Conservation (phyloP, 2,329 filamentous ascomycete species). For the Cladophialophora yegresii region DNA sequence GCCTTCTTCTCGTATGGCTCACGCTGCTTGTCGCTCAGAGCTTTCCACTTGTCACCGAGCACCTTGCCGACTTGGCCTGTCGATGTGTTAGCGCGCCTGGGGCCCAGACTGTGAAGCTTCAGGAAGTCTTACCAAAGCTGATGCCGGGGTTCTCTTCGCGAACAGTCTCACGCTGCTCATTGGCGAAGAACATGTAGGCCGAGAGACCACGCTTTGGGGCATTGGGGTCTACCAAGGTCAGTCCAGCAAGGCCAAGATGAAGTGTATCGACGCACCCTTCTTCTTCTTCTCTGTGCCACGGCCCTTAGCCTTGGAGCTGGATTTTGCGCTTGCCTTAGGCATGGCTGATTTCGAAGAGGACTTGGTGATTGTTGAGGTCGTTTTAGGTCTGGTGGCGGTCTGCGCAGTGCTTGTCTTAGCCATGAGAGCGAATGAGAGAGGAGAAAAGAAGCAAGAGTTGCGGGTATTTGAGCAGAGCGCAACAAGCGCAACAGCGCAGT, state of each 20-base stretch:
- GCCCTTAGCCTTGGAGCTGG: conserved; percentile 59
- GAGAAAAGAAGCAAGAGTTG: not conserved
- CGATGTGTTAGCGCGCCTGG: conserved; percentile 1
- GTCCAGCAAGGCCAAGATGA: conserved; percentile 9
- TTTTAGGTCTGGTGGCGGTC: conserved; percentile 5
- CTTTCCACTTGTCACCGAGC: conserved; percentile 99
- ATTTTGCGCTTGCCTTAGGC: conserved; percentile 66
- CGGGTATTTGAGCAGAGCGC: not conserved
- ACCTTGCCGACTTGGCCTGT: conserved; percentile 93
- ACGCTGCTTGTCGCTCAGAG: conserved; percentile 87
- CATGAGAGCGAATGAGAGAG: conserved; percentile 3
- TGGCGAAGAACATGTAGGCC: conserved; percentile 99
- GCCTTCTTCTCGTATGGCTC: conserved; percentile 96
- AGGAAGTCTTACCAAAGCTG: conserved; percentile 71
- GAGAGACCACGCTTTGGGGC: conserved; percentile 99
- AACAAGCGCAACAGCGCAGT: not conserved
- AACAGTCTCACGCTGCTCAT: conserved; percentile 97
- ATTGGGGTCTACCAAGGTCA: conserved; percentile 71
- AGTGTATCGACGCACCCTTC: conserved; percentile 61
- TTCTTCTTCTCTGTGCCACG: conserved; percentile 66
- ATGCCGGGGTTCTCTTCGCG: conserved; percentile 98
- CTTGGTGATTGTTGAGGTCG: conserved; percentile 5
- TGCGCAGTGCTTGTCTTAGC: conserved; percentile 14
- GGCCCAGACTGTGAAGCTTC: not conserved
- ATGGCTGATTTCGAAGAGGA: conserved; percentile 51